Evolutionary conservation across 2,329 filamentous ascomycete genomes (phyloP).

Genomic region (Aspergillus sp.): DNA sequence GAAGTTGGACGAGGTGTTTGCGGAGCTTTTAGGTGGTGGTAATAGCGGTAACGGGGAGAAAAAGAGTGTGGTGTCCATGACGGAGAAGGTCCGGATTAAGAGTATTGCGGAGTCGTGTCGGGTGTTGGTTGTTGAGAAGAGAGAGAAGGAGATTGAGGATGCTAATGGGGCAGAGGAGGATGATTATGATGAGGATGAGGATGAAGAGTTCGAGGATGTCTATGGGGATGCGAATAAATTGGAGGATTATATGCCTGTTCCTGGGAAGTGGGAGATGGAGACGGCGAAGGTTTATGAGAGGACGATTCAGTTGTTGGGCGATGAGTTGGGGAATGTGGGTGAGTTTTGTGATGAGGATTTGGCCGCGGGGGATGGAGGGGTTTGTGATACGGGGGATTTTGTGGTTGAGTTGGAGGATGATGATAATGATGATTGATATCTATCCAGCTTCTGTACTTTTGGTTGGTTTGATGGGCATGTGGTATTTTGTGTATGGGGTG

Average conservation of each 20-base stretch:
- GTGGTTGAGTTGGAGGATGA: neutral
- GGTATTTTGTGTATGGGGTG: neutral
- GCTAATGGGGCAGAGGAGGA: slow-evolving; percentile 35
- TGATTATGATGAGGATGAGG: slow-evolving; percentile 39
- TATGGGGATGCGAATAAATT: slow-evolving; percentile 33
- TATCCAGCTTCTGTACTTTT: neutral
- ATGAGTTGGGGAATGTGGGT: slow-evolving; percentile 57
- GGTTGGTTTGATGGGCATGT: neutral
- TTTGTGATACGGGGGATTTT: slow-evolving; percentile 1
- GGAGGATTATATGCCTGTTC: slow-evolving; percentile 41
- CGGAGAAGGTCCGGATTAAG: slow-evolving; percentile 84
- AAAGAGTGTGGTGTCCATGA: slow-evolving; percentile 62
- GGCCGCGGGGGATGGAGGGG: slow-evolving; percentile 13
- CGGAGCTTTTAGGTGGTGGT: slow-evolving; percentile 60
- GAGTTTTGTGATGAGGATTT: slow-evolving; percentile 28
- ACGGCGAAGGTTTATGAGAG: slow-evolving; percentile 76
- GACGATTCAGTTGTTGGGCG: slow-evolving; percentile 73
- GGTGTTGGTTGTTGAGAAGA: slow-evolving; percentile 67
- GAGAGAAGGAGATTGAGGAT: slow-evolving; percentile 46
- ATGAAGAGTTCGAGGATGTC: slow-evolving; percentile 32
- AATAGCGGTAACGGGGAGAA: slow-evolving; percentile 48
- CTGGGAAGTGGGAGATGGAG: slow-evolving; percentile 61
- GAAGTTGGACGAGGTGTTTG: slow-evolving; percentile 83
- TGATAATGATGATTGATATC: neutral
- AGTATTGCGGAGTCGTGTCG: slow-evolving; percentile 77